phyloP scores from a whole-genome alignment of 129 eudicot species.

The Artemisia tridentata region DNA sequence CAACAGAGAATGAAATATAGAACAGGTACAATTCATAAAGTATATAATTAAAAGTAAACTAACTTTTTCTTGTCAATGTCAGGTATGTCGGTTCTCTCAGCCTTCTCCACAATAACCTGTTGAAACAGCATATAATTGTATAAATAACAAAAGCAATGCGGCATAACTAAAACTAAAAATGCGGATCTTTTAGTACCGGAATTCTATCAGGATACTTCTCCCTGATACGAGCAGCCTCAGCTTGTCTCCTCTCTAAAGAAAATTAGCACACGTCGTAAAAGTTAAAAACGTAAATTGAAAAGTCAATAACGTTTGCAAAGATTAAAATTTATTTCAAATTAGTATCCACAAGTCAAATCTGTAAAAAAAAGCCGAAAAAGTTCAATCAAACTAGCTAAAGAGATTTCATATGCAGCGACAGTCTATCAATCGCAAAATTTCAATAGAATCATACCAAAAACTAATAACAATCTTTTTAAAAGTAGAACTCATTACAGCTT shows the following conservation, averaged over 20 bases:
- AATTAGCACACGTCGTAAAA: not conserved
- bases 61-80: conserved; percentile 98
- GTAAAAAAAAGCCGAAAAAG: not conserved
- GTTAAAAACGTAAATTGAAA: not conserved
- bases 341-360: not conserved
- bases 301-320: not conserved
- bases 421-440: no score
- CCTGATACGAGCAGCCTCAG: conserved; percentile 97
- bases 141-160: not conserved
- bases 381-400: not conserved
- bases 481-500: no score
- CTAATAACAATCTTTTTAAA: no score
- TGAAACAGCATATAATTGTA: conserved; percentile 5
- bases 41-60: conserved; percentile 15
- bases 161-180: not conserved
- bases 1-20: not conserved
- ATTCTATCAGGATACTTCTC: conserved; percentile 97
- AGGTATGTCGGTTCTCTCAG: conserved; percentile 87
- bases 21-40: not conserved
- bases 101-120: conserved; percentile 97
- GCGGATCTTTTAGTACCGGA: conserved; percentile 49
- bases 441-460: no score
- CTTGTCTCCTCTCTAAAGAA: conserved; percentile 81
- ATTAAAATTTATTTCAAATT: not conserved
- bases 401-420: not conserved